Evolutionary conservation across 2,329 filamentous ascomycete genomes (phyloP), one percentile per base, ranked within the genome.

Genomic region (Ophiobolus disseminans): DNA sequence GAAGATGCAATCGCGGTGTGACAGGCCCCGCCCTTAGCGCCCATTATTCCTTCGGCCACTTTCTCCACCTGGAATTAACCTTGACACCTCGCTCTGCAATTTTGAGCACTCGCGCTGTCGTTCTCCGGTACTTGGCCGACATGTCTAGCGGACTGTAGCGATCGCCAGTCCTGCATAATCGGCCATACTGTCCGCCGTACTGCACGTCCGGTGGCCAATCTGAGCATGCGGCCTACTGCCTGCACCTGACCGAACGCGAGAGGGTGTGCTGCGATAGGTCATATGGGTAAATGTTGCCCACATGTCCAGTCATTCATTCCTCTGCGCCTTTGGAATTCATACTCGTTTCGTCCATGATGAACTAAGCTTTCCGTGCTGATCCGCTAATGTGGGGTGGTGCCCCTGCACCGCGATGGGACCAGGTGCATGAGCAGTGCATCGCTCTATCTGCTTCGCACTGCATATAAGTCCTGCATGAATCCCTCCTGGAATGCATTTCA

Each of bases 351-450:
- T 62, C 58, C 48, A 62, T 49, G 53, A 66, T 57, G 57, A 64
- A 61, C 67, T 65, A 71, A 70, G 68, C 69, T 70, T 71, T 65
- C 60, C 63, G 57, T 57, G 57, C 57, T 58, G 57, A 53, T 68
- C 65, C 65, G 63, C 68, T 71, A 71, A 65, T 60, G 65, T 64
- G 62, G 53, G 58, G 55, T 64, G 62, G 53, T 57, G 55, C 54
- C 58, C 58, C 62, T 63, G 60, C 60, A 63, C 44, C 42, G 17
- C 57, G 50, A 60, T 53, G 53, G 55, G 50, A 46, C 48, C 55
- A 51, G 52, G 21, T 50, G 49, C 50, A 48, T 48, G 51, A 62
- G 55, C 58, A 58, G 55, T 49, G 47, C 56, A 40, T 34, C 48
- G 53, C 41, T 40, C 59, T 48, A 30, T 53, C 48, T 34, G 28